Percentiles rank a stretch among this genome's conserved stretches.
Evolutionary conservation across 2,329 filamentous ascomycete genomes (phyloP).

Genomic region (Harringtonia aguacate): DNA sequence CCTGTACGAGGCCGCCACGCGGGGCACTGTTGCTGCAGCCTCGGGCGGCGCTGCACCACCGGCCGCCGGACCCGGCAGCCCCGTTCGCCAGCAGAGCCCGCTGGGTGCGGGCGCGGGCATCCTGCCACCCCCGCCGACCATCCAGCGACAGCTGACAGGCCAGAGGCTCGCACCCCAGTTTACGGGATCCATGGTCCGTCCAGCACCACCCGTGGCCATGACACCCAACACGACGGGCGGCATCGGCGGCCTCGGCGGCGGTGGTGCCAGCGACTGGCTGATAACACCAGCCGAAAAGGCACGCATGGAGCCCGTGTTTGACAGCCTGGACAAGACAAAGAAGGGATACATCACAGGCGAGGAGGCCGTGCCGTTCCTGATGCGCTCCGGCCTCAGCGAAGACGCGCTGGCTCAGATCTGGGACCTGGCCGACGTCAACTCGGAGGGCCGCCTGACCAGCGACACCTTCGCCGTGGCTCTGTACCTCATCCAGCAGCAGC

Average conservation of each 20-base stretch:
- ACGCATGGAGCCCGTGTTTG: conserved; percentile 80
- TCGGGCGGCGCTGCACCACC: not conserved
- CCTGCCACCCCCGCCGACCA: conserved; percentile 25
- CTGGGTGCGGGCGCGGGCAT: conserved; percentile 23
- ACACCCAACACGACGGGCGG: conserved; percentile 32
- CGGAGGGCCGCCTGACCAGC: conserved; percentile 70
- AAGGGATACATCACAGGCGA: conserved; percentile 85
- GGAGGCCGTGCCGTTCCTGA: conserved; percentile 89
- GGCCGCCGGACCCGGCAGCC: conserved; percentile 17
- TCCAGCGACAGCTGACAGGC: conserved; percentile 77
- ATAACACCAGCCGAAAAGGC: conserved; percentile 75
- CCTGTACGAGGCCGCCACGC: conserved; percentile 80
- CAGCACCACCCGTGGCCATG: conserved; percentile 32
- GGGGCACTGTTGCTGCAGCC: conserved; percentile 32
- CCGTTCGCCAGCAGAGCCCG: conserved; percentile 37
- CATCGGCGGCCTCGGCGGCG: conserved; percentile 7
- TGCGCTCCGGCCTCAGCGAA: conserved; percentile 80
- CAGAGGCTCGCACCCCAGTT: conserved; percentile 13
- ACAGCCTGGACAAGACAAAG: conserved; percentile 67
- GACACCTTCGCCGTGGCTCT: conserved; percentile 97
- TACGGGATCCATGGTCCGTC: no score
- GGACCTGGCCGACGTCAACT: conserved; percentile 92
- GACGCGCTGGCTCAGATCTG: conserved; percentile 89
- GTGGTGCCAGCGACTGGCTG: conserved; percentile 54
- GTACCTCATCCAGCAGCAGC: conserved; percentile 89